Conservation (phyloP, 2,329 filamentous ascomycete species). For the Zasmidium cellare region DNA sequence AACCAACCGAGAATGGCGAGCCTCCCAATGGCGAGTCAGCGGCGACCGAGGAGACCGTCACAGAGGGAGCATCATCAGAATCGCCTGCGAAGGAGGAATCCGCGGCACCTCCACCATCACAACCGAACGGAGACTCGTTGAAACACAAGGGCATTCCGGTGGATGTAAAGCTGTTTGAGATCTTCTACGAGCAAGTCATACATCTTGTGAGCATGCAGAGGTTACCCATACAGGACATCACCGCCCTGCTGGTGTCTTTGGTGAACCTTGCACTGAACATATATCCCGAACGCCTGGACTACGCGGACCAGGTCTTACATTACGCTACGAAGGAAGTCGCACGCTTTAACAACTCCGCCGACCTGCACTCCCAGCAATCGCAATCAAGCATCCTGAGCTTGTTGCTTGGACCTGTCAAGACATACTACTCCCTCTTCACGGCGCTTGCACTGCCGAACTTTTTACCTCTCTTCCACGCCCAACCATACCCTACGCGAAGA, state of each 20-base stretch:
- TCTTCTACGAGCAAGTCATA: conserved; percentile 95
- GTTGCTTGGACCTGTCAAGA: conserved; percentile 84
- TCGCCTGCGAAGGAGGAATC: conserved; percentile 27
- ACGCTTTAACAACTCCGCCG: conserved; percentile 91
- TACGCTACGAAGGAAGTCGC: conserved; percentile 85
- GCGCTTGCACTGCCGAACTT: conserved; percentile 90
- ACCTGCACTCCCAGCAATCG: conserved; percentile 81
- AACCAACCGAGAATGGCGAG: conserved; percentile 31
- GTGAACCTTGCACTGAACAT: conserved; percentile 93
- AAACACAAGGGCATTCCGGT: conserved; percentile 63
- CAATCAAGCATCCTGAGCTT: conserved; percentile 88
- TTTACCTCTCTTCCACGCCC: conserved; percentile 82
- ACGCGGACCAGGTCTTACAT: conserved; percentile 88
- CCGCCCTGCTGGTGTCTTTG: conserved; percentile 89
- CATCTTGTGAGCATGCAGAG: conserved; percentile 89
- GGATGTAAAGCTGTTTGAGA: conserved; percentile 88
- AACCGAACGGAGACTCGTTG: conserved; percentile 44
- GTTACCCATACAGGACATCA: conserved; percentile 90
- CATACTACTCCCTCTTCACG: conserved; percentile 94
- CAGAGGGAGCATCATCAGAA: conserved; percentile 16
- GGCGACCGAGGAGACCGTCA: conserved; percentile 23
- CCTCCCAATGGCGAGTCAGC: conserved; percentile 20
- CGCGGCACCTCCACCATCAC: conserved; percentile 27
- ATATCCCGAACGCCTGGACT: conserved; percentile 88
- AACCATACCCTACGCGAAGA: conserved; percentile 88